Base-by-base conservation (phyloP, 2,329 filamentous ascomycete genomes). In the Phyllosticta citribraziliensis region DNA sequence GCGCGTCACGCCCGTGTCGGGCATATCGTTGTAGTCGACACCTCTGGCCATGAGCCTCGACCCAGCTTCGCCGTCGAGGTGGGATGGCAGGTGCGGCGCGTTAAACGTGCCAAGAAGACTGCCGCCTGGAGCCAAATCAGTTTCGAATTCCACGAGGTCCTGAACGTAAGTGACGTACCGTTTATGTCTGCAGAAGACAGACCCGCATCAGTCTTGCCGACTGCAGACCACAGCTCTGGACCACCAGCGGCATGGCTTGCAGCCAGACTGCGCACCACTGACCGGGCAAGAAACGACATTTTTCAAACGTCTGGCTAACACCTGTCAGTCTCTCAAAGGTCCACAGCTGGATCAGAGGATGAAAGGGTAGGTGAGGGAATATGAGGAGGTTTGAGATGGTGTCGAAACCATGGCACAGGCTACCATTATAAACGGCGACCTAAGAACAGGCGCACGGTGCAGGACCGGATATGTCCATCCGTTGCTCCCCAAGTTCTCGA, bases 1-100 rank as follows among this genome's bases (percentile, higher is more conserved):
- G 4, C 70, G 65, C 3, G 70, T 72, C 1, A 72, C 66, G 54
- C 70, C 69, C 25, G 70, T 72, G 30, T 73, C 65, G 5, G 71
- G 71, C 65, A 72, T 70, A 17, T 57, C n/a, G 9, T 9, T 11
- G 9, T 5, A 25, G 47, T 20, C 50, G 20, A 9, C 54, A 10
- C 22, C 40, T 17, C 12, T 33, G 47, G 30, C 51, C 47, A 52
- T 61, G 58, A 22, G 24, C 35, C 55, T 55, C 59, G 56, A 5
- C 35, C 54, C 5, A 50, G 19, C 1, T 35, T 5, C 40, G 40
- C 40, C 40, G 10, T 55, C 54, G 2, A 61, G n/a, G 17, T 55
- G 51, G 30, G 20, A 3, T 8, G 59, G 59, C 25, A 61, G n/a
- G 10, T 53, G 47, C 20, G 54, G 59, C 2, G 59, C 59, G 17